Percentiles rank a stretch among this genome's conserved stretches.
These are phyloP conservation scores for Patellifolia procumbens DNA, from an alignment of 179 eudicot species.

Conservation along the genomic window DNA sequence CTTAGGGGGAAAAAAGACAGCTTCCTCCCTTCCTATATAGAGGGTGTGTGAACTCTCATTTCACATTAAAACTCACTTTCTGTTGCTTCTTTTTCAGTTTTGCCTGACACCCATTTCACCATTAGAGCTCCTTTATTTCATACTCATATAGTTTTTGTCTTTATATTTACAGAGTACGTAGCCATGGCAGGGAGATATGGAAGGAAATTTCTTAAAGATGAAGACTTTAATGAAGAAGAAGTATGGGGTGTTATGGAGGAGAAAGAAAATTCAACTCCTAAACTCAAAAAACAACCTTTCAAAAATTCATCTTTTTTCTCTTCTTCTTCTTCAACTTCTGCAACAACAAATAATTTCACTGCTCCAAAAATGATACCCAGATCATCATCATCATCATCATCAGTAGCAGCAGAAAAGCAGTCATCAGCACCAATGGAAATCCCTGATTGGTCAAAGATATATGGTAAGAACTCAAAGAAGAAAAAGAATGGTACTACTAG, in stretches of 20 bases:
- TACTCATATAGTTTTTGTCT: background rate
- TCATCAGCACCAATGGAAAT: constrained; percentile 63
- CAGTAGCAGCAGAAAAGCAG: constrained; percentile 27
- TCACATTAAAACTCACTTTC: constrained; percentile 19
- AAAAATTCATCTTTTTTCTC: constrained; percentile 20
- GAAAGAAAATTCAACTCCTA: constrained; percentile 25
- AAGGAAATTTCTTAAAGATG: constrained; percentile 38
- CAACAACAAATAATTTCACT: background rate
- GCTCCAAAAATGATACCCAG: constrained; percentile 54
- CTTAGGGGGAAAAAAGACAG: background rate
- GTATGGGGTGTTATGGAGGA: constrained; percentile 52
- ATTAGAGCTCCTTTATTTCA: background rate
- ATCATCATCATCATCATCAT: constrained; percentile 30
- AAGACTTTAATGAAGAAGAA: constrained; percentile 64
- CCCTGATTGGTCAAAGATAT: constrained; percentile 62
- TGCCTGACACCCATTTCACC: constrained; percentile 19
- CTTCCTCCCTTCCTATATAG: constrained; percentile 22
- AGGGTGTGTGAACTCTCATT: constrained; percentile 21
- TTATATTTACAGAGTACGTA: background rate
- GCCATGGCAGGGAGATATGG: constrained; percentile 29
- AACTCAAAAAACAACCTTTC: constrained; percentile 8
- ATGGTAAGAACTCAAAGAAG: constrained; percentile 30
- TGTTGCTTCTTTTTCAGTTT: constrained; percentile 17
- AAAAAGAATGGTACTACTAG: background rate
- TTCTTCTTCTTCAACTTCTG: constrained; percentile 1